Conservation (phyloP, 73 alveolate species). For the Paramecium biaurelia region DNA sequence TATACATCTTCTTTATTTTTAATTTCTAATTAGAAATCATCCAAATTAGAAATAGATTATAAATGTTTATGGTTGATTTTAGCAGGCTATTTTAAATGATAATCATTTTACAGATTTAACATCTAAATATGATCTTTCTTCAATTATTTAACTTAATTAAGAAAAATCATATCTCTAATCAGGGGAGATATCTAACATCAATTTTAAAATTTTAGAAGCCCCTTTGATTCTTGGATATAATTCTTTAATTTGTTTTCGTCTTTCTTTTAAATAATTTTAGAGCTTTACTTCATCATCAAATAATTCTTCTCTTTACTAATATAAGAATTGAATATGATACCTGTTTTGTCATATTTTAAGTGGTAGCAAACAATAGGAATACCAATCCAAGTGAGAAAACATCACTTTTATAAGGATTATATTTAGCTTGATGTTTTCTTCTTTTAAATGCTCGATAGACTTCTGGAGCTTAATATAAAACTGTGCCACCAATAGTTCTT, state of each 20-base stretch:
- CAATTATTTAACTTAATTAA: not conserved
- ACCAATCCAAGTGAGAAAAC: conserved; percentile 37
- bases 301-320: not conserved
- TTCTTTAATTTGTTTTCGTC: not conserved
- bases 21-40: not conserved
- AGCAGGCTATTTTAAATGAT: not conserved
- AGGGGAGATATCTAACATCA: not conserved
- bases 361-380: not conserved
- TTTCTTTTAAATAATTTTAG: not conserved
- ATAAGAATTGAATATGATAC: not conserved
- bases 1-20: not conserved
- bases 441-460: not conserved
- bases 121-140: not conserved
- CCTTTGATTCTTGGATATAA: not conserved
- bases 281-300: not conserved
- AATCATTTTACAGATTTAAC: not conserved
- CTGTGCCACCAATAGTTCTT: conserved; percentile 28
- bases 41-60: not conserved
- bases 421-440: not conserved
- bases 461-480: conserved; percentile 25
- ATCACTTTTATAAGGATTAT: conserved; percentile 39
- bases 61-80: not conserved
- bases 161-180: not conserved
- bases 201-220: not conserved
- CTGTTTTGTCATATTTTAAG: not conserved